Evolutionary conservation across 2,329 filamentous ascomycete genomes (phyloP).

Genomic region (Lasiodiplodia theobromae): DNA sequence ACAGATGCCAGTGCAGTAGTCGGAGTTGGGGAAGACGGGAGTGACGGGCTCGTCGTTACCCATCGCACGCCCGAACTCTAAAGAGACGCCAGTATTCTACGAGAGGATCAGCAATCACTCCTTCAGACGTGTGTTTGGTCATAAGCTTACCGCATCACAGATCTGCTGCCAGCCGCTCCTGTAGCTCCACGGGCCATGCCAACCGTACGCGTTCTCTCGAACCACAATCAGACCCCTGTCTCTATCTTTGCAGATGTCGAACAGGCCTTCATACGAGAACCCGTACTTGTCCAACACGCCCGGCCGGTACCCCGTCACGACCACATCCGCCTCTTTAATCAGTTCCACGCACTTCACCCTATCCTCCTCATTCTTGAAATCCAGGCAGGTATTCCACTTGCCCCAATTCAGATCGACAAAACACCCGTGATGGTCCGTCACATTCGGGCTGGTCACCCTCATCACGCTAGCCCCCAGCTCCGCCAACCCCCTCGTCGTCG

Average conservation of each 20-base stretch:
- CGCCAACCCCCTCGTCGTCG: conserved; percentile 44
- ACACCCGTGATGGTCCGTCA: conserved; percentile 51
- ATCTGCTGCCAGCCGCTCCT: conserved; percentile 63
- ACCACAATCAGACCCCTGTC: conserved; percentile 47
- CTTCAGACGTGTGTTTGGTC: too few relatives aligned
- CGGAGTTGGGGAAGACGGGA: conserved; percentile 11
- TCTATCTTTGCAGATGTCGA: conserved; percentile 44
- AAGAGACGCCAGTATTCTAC: background rate
- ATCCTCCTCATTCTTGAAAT: conserved; percentile 51
- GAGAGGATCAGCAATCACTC: background rate
- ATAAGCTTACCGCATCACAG: conserved; percentile 33
- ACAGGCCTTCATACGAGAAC: conserved; percentile 51
- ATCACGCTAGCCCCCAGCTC: conserved; percentile 58
- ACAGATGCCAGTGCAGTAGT: conserved; percentile 10
- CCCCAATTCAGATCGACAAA: conserved; percentile 59
- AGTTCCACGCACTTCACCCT: conserved; percentile 49
- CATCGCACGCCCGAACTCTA: background rate
- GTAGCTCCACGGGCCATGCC: conserved; percentile 56
- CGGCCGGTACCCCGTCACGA: conserved; percentile 60
- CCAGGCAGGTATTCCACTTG: conserved; percentile 56
- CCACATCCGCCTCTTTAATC: conserved; percentile 58
- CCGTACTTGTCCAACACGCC: conserved; percentile 57
- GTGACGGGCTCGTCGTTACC: conserved; percentile 1
- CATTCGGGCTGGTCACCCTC: conserved; percentile 49
- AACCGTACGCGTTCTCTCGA: conserved; percentile 62